Base-by-base conservation (phyloP, 768 basidiomycete genomes). In the Boletus eberwhitei region DNA sequence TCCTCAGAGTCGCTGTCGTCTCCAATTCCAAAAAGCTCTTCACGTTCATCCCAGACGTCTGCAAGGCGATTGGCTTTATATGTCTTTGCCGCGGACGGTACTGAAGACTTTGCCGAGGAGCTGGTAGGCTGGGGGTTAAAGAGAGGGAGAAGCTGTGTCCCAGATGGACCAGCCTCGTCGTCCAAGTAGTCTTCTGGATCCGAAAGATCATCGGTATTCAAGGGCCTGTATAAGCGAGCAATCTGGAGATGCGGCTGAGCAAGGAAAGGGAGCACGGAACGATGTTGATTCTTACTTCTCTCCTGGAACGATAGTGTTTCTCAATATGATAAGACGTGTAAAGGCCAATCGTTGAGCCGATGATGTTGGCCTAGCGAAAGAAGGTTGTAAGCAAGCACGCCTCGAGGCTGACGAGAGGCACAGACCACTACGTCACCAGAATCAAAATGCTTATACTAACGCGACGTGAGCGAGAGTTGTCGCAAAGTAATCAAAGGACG, bases 41-140 rank as follows among this genome's bases (percentile, higher is more conserved):
- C 89, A 26, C 83, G 79, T 60, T 87, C 87, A 57, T 90, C 86
- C 88, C 88, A 91, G 41, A 86, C 83, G 66, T 88, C 77, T 16
- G 77, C 75, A 41, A 88, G 72, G 19, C 78, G 78, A 48, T 64
- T 32, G 58, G 59, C 57, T 65, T 74, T 59, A 50, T 55, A 13
- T 42, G 59, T 53, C 63, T 69, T 64, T 59, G 65, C 57, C 73
- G 73, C 55, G 66, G 61, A 50, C 19, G 63, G 47, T 8, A 57
- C 32, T 9, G 60, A 55, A 59, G 58, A 14, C 61, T 69, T 69
- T 48, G 54, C 45, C 0, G 61, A 50, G 29, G 58, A 50, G 29
- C 45, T 43, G 3, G 60, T 3, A 5, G 62, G 41, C 17, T 61
- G 62, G 11, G 52, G 21, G 32, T 48, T 56, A 46, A 77, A 77